Base-by-base conservation (phyloP, 2,329 filamentous ascomycete species). In the Fusarium sp. region DNA sequence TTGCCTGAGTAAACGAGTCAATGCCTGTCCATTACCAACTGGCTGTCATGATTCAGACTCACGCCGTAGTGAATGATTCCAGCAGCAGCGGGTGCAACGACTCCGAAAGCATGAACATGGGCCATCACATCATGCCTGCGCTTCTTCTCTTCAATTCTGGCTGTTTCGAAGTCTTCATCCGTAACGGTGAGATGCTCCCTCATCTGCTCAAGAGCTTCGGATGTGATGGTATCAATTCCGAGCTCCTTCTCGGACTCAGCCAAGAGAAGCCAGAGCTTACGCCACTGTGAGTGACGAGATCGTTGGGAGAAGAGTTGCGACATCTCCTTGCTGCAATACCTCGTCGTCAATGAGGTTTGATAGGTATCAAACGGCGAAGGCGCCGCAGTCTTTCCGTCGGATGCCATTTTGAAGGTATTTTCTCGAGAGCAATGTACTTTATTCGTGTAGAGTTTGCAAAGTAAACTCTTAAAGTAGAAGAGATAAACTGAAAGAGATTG, bases 21-120 rank as follows among this genome's bases (percentile, higher is more conserved):
- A 18, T 39, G 11, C 6, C 9, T 31, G 10, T 31, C 10, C 28
- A 31, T 5, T 31, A 13, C 28, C 26, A 28, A 31, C 10, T 5
- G 15, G 7, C 15, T 36, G 6, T 20, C n/a, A 18, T 39, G 8
- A 11, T 39, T 39, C n/a, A 39, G 34, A 36, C 36, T 39, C 36
- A 39, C 52, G 5, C 66, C 66, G 17, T 68, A 68, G 43, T 69
- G 66, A 11, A 68, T 69, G 22, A 69, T 50, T 33, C 66, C 63
- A 18, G 66, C 66, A 14, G 66, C 66, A 22, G 58, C 63, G 18
- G 63, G 66, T 5, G 66, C 63, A 15, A 57, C 66, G 22, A 48
- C 42, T 26, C 66, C 66, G 28, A 68, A 69, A 15, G 61, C 59
- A 24, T 63, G 59, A 8, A 63, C 59, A 33, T 58, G 53, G 38